These are phyloP conservation scores for Penicillium verrucosum DNA, from an alignment of 2,329 filamentous ascomycete genomes.

Conservation along the genomic window DNA sequence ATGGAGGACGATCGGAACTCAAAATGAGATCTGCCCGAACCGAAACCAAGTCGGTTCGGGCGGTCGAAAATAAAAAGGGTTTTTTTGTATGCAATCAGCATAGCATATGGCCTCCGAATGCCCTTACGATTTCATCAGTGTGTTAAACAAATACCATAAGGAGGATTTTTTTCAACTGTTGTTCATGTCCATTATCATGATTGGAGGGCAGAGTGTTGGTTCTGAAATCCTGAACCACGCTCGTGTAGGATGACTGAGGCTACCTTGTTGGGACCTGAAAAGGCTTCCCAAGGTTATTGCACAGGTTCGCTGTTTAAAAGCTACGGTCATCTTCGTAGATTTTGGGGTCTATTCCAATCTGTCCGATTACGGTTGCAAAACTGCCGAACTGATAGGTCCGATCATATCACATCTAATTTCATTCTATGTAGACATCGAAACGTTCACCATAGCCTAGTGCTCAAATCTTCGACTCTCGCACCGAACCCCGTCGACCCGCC, in stretches of 20 bases:
- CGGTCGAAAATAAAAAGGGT: slow-evolving; percentile 35
- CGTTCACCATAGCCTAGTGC: background rate
- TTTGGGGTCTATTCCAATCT: background rate
- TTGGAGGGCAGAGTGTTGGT: background rate
- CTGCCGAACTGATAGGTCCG: background rate
- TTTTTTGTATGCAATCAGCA: slow-evolving; percentile 38
- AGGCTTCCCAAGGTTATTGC: background rate
- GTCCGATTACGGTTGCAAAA: background rate
- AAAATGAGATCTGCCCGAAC: slow-evolving; percentile 32
- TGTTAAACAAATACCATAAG: slow-evolving; percentile 39
- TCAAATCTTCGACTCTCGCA: slow-evolving; percentile 38
- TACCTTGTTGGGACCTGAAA: background rate
- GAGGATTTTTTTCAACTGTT: slow-evolving; percentile 25
- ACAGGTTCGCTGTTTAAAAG: background rate
- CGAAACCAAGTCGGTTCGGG: slow-evolving; percentile 26
- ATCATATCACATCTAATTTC: background rate
- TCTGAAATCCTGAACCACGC: background rate
- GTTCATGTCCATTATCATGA: background rate
- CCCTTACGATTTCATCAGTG: slow-evolving; percentile 38
- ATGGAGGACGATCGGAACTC: slow-evolving; percentile 28
- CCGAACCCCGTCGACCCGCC: slow-evolving; percentile 23
- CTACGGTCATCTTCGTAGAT: slow-evolving; percentile 1
- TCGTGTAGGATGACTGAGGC: background rate
- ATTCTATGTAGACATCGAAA: background rate
- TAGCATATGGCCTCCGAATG: slow-evolving; percentile 35